Base-by-base conservation (phyloP, 139 green algal species). In the Axilococcus clingmanii region DNA sequence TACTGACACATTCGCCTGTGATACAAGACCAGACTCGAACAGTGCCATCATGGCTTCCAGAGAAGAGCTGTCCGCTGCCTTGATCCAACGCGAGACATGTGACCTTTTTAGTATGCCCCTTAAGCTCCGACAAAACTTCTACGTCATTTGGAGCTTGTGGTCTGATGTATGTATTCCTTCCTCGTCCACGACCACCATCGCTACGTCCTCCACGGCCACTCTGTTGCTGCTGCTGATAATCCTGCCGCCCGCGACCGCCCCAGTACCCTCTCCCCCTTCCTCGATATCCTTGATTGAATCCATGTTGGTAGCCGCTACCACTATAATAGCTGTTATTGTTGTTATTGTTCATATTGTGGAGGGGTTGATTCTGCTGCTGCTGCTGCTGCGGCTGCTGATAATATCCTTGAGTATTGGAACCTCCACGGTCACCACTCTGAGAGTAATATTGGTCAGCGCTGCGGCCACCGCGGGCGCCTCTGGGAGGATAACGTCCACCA, bases 21-120 rank as follows among this genome's bases (percentile, higher is more conserved):
- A 50, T 50, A 34, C 67, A 76, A 59, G 72, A 76, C 78, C 81
- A 91, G 16, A 79, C 60, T 9, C 75, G 61, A 16, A 88, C 55
- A 1, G 61, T 79, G n/a, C 63, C 57, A 42, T 89, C 80, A 33
- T 75, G 55, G 15, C 69, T 77, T 12, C 75, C 81, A 3, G 76
- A 86, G 63, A 86, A 91, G 20, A 91, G 58, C 66, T 87, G 76
- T 7, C 46, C 52, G 36, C 30, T 66, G 22, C 27, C 35, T 17
- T 46, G 44, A 24, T 80, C 69, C 32, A 80, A 35, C 2, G 44
- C 37, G 8, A 74, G 42, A 8, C 43, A 34, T 4, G 71, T 80
- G 23, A 79, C 47, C 40, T 71, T 71, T 17, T 61, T 55, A n/a
- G 28, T 60, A 53, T 79, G 66, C 5, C 71, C 71, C 44, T 70